Conservation (phyloP, 1,284 basidiomycete species). For the Cerioporus squamosus region DNA sequence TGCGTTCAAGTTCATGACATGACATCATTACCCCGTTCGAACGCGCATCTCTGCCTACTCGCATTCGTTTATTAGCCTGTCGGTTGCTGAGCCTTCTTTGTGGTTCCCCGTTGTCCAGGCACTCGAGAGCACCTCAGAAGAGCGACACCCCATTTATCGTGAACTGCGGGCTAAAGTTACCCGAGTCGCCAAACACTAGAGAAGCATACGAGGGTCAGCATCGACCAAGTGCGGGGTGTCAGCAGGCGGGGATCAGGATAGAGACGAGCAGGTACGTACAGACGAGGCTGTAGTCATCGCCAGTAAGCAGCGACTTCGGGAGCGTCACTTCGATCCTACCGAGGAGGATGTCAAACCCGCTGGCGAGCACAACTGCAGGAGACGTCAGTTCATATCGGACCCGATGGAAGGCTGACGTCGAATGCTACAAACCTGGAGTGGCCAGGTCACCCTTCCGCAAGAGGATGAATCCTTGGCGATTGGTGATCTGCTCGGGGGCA, state of each 20-base stretch:
- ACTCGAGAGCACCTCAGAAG: too few species aligned
- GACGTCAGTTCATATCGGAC: background rate
- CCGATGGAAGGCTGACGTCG: background rate
- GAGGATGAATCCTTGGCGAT: slow-evolving; percentile 42
- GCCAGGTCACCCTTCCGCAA: slow-evolving; percentile 40
- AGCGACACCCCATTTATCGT: slow-evolving; percentile 6
- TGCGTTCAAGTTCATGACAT: too few species aligned
- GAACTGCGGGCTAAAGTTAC: slow-evolving; percentile 25
- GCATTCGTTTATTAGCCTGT: too few species aligned
- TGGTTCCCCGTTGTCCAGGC: too few species aligned
- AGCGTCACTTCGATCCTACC: slow-evolving; percentile 15
- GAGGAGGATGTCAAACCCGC: slow-evolving; percentile 8
- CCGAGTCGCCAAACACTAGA: slow-evolving; percentile 29
- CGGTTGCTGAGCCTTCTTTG: too few species aligned
- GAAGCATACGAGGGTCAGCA: background rate
- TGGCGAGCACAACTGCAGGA: slow-evolving; percentile 11
- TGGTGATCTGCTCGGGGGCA: slow-evolving; percentile 48
- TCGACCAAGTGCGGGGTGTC: background rate
- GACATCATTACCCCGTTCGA: too few species aligned
- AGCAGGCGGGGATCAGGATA: too few species aligned
- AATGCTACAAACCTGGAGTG: slow-evolving; percentile 26
- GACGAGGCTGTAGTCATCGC: slow-evolving; percentile 15
- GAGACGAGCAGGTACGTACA: background rate
- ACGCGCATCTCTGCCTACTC: too few species aligned
- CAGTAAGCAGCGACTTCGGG: slow-evolving; percentile 7